Conservation (phyloP, 306 rosid species). For the Lagenaria siceraria region DNA sequence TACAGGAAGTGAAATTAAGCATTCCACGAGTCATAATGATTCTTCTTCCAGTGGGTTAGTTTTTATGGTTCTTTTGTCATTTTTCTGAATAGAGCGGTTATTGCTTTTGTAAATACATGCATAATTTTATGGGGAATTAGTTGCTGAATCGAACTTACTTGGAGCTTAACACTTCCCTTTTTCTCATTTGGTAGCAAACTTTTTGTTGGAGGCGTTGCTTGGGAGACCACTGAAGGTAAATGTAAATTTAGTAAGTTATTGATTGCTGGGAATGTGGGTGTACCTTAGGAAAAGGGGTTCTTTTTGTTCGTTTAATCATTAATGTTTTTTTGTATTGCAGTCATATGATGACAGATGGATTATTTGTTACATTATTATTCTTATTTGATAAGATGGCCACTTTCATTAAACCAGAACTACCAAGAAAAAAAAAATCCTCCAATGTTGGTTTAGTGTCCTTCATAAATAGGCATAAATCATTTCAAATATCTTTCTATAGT, state of each 20-base stretch:
- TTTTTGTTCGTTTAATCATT: neutral
- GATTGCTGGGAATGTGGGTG: neutral
- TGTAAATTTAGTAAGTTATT: constrained; percentile 2
- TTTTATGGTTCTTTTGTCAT: neutral
- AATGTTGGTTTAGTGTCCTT: neutral
- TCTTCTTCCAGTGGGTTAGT: constrained; percentile 40
- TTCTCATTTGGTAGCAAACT: constrained; percentile 34
- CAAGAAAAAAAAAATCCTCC: neutral
- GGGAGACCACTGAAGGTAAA: constrained; percentile 61
- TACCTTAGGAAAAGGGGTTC: neutral
- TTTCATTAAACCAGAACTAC: neutral
- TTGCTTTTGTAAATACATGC: neutral
- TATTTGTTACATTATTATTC: neutral
- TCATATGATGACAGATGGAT: neutral
- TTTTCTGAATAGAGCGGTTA: neutral
- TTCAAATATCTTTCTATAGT: neutral
- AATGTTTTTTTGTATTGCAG: neutral
- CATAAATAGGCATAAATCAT: neutral
- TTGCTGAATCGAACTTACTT: neutral
- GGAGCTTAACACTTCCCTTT: neutral
- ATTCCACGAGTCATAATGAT: constrained; percentile 24
- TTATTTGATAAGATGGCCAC: neutral
- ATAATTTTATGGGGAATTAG: neutral
- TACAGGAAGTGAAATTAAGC: constrained; percentile 11
- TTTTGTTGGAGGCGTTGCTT: constrained; percentile 57